Evolutionary conservation across 2,329 filamentous ascomycete species (phyloP), one percentile per base, ranked within the genome.

Genomic region (Fusarium sp.): DNA sequence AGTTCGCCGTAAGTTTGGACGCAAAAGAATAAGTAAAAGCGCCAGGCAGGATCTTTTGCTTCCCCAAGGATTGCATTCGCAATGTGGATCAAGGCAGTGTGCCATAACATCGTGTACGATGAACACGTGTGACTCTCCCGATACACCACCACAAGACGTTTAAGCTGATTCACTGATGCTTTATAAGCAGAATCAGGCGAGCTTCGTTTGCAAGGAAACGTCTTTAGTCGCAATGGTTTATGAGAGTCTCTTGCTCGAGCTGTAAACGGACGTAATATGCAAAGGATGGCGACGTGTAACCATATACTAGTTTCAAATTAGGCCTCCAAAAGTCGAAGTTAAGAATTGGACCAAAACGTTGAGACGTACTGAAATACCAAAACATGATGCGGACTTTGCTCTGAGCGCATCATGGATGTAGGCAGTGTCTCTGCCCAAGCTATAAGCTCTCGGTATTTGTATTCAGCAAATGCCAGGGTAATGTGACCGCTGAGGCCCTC

Each of bases 21-120:
- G 33, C 79, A 82, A 2, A 80, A 62, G 5, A 78, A 62, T 7
- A 83, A 72, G 45, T 82, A 81, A 5, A 77, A 73, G 14, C 72
- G 74, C 75, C 75, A 78, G 11, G 78, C 62, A 0, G 74, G 65
- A 13, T 80, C 73, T 4, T 70, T 56, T 2, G 67, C 73, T 13
- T 74, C 67, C 17, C 72, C 68, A 0, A 81, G 63, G 14, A 81
- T 74, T 6, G 77, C 79, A 33, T 82, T 82, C 7, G 76, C 71
- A 1, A 82, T 71, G 35, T 81, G 81, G 3, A 79, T 75, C 20
- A 82, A 66, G 3, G 77, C 79, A 5, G 74, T 80, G 48, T 82
- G 78, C 79, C 79, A 83, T 4, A 82, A 69, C 9, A 82, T 75
- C 2, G 78, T 77, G 52, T 77, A 79, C 1, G 73, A 69, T 3